Evolutionary conservation across 129 eudicot genomes (phyloP).

Genomic region (Smallanthus sonchifolius): DNA sequence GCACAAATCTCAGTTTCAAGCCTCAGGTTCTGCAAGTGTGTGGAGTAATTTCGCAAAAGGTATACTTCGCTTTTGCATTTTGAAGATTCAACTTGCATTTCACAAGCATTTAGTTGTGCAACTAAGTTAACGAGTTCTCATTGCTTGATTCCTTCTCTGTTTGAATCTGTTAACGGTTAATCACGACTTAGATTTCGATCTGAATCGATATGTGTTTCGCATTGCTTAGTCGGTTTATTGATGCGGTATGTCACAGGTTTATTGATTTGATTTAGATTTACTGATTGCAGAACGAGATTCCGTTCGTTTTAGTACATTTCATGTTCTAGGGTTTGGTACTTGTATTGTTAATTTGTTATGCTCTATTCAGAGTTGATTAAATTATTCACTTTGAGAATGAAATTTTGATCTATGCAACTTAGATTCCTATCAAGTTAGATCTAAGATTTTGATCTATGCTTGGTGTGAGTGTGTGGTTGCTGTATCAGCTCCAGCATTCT

Average conservation of each 20-base stretch:
- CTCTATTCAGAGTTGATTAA: neutral
- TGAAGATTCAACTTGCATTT: neutral
- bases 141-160: neutral
- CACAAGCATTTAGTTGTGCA: neutral
- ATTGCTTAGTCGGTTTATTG: neutral
- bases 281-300: neutral
- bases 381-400: neutral
- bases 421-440: constrained; percentile 9
- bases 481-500: constrained; percentile 73
- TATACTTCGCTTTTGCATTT: constrained; percentile 16
- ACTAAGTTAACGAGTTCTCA: constrained; percentile 6
- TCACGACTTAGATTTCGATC: constrained; percentile 3
- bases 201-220: neutral
- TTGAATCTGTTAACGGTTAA: neutral
- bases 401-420: constrained; percentile 10
- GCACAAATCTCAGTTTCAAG: neutral
- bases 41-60: constrained; percentile 20
- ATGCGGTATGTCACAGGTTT: neutral
- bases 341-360: neutral
- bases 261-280: neutral
- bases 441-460: constrained; percentile 35
- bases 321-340: constrained; percentile 15
- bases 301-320: neutral
- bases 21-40: neutral
- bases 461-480: constrained; percentile 73